Conservation (phyloP, 2,329 filamentous ascomycete genomes). For the Aspergillus transmontanensis region DNA sequence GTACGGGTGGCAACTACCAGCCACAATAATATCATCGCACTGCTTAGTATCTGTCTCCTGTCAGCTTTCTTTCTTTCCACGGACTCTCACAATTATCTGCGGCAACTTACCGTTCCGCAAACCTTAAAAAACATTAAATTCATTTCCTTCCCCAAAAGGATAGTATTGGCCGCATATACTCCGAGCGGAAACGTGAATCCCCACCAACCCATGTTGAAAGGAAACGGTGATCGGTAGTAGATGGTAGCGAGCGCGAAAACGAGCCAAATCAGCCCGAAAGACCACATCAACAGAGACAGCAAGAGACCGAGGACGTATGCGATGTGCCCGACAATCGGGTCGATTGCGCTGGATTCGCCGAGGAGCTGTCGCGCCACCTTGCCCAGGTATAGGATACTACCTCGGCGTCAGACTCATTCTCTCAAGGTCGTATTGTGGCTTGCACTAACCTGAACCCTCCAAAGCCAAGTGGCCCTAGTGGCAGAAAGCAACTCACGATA, state of each 20-base stretch:
- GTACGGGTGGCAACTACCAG: conserved; percentile 52
- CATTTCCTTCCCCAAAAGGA: conserved; percentile 50
- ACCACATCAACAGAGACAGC: conserved; percentile 58
- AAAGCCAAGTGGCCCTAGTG: conserved; percentile 67
- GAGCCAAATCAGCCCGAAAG: conserved; percentile 58
- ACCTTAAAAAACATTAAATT: conserved; percentile 56
- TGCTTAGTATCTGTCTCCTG: conserved; percentile 44
- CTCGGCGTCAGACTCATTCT: conserved; percentile 21
- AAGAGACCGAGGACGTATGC: conserved; percentile 62
- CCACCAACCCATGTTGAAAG: conserved; percentile 65
- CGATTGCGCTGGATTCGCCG: conserved; percentile 40
- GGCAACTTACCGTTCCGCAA: conserved; percentile 48
- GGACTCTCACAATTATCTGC: neutral
- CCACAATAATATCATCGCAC: conserved; percentile 54
- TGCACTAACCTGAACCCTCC: conserved; percentile 57
- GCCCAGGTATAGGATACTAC: conserved; percentile 53
- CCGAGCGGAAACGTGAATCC: conserved; percentile 60
- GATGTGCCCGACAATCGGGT: conserved; percentile 51
- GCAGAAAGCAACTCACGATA: conserved; percentile 69
- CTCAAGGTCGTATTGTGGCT: too few relatives aligned
- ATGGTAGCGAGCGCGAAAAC: conserved; percentile 54
- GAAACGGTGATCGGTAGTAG: conserved; percentile 47
- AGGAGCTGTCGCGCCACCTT: conserved; percentile 48
- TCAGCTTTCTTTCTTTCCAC: neutral
- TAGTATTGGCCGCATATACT: conserved; percentile 45